Conservation (phyloP, 257 asterid species). For the Solanum medicagineum region DNA sequence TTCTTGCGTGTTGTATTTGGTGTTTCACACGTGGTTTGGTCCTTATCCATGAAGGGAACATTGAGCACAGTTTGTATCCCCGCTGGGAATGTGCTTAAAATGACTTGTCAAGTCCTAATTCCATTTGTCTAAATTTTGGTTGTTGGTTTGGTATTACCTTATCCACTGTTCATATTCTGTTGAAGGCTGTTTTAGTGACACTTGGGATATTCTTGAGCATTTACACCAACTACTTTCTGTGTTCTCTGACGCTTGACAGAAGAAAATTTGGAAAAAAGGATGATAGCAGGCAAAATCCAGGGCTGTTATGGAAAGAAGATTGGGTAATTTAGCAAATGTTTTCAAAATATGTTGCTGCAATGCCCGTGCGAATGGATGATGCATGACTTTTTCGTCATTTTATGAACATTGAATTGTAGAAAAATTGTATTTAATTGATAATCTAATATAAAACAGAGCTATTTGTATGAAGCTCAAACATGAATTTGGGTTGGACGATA, state of each 20-base stretch:
- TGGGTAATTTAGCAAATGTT: background rate
- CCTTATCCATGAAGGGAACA: background rate
- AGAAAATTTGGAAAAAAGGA: background rate
- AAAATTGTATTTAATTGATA: background rate
- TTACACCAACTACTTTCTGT: background rate
- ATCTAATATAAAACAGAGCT: background rate
- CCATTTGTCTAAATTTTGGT: background rate
- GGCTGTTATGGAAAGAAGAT: background rate
- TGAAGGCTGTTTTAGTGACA: background rate
- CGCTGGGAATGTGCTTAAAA: background rate
- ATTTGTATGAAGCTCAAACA: background rate
- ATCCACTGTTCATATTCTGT: background rate
- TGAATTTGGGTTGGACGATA: background rate
- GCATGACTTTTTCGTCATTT: background rate
- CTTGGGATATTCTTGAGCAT: background rate
- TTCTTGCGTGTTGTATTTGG: background rate
- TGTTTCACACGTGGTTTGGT: background rate
- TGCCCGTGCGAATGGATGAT: background rate
- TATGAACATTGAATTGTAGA: background rate
- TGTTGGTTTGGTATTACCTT: background rate
- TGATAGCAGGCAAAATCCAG: background rate
- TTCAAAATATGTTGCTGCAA: background rate
- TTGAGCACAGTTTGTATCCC: background rate
- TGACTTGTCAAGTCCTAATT: background rate
- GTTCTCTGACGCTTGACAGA: background rate